Conservation (phyloP, 1,284 basidiomycete genomes). For the Ganoderma meredithae region DNA sequence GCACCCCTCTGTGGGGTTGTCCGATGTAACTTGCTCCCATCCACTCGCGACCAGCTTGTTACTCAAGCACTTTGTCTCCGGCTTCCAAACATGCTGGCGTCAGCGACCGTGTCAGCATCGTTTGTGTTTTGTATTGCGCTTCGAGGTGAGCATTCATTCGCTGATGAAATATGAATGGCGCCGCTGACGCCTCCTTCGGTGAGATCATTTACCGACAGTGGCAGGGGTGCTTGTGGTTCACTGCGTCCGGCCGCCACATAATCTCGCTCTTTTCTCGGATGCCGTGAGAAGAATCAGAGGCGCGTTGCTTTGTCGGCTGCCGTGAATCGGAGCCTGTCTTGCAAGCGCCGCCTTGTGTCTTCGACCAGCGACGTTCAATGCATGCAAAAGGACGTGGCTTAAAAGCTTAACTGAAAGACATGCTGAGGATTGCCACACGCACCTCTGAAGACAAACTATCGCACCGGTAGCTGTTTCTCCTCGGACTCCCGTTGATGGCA, state of each 20-base stretch:
- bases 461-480: not conserved
- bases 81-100: no score
- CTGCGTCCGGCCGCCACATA: not conserved
- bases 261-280: not conserved
- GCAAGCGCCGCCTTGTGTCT: not conserved
- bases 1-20: slow-evolving; percentile 2
- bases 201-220: not conserved
- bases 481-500: not conserved
- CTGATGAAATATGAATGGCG: not conserved
- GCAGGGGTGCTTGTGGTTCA: not conserved
- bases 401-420: not conserved
- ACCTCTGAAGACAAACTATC: not conserved
- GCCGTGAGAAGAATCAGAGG: not conserved
- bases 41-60: no score
- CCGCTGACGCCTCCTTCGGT: not conserved
- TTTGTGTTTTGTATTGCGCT: not conserved
- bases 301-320: not conserved
- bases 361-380: not conserved
- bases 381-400: not conserved
- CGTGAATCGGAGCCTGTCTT: not conserved
- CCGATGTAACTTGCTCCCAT: no score
- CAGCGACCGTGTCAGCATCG: not conserved
- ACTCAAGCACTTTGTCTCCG: not conserved
- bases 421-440: not conserved
- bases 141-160: slow-evolving; percentile 1